Evolutionary conservation across 805 yeast genomes (phyloP), one percentile per base, ranked within the genome.

Genomic region (Kluyveromyces lactis): DNA sequence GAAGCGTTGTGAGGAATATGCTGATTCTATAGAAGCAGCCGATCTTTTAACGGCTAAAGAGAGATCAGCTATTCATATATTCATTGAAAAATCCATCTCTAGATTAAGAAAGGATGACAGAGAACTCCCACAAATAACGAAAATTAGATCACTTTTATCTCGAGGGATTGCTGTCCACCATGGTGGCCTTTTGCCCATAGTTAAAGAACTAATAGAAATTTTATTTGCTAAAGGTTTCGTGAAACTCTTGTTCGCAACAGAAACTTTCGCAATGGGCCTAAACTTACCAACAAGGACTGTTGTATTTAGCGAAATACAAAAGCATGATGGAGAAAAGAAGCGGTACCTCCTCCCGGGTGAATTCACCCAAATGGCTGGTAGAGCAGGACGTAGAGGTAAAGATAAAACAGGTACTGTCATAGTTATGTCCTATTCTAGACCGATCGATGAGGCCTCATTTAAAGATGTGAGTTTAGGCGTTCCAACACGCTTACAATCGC

Each of bases 201-300:
- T 89, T 19, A 89, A 89, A 53, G 97, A 89, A 55, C 77, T 86
- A 33, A 89, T 89, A 47, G 98, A 92, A 62, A 89, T 92, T 41
- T 63, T 92, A 35, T 92, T 92, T 64, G 79, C 97, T 0, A 81
- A 77, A 50, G 80, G 95, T 0, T 68, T 90, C 38, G 84, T 92
- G 32, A 89, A 87, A 59, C 92, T 90, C 1, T 66, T 92, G 38
- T 92, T 92, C 66, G 97, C 98, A 0, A 92, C 98, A 0, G 98
- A 92, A 61, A 92, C 98, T 0, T 90, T 92, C 69, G 97, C 98
- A 5, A 92, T 92, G 97, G 98, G 98, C 11, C 73, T 92, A 57
- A 92, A 92, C 57, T 68, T 92, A 55, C 98, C 98, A 10, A 90
- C 98, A 0, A 79, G 95, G 64, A 92, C 98, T 0, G 98, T 92